Evolutionary conservation across 352 stramenopile species (phyloP), one percentile per base, ranked within the genome.

Genomic region (Globisporangium cylindrosporum): DNA sequence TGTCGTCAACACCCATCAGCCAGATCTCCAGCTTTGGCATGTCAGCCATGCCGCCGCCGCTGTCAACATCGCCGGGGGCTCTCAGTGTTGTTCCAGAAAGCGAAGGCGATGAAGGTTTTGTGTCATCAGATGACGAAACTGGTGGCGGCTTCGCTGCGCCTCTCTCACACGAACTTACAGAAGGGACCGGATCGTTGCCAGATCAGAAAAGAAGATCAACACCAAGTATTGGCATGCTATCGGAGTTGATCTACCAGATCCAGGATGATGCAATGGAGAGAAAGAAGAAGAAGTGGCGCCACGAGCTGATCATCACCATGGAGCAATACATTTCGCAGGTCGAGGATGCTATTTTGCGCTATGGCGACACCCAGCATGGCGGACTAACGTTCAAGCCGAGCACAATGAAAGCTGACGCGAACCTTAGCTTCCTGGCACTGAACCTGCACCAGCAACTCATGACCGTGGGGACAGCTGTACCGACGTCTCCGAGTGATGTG

Each of bases 191-290:
- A 9, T 27, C 65, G 5, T 59, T 73, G 29, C 29, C 38, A 34
- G 79, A 75, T 32, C 73, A 71, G 22, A 48, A 56, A 24, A 73
- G 69, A 43, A 69, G 68, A 55, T 69, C 78, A 9, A 68, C 55
- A 1, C 64, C 79, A 0, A 93, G 85, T 48, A 87, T 94, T 4
- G 83, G 82, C 2, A 92, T 94, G 79, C 70, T 95, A 0, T 93
- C 86, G 3, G 86, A 95, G 61, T 90, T 95, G 78, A 95, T 95
- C 59, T 89, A 90, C 58, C 88, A 93, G 53, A 93, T 95, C 48
- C 88, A 95, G 70, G 88, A 88, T 66, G 87, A 95, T 66, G 81
- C 78, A 5, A 78, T 93, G 64, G 82, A 90, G 46, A 76, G 88
- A 9, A 94, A 92, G 69, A 92, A 90, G 53, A 80, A 82, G 6